These are phyloP conservation scores for Iris macrosiphon DNA, from an alignment of 106 monocot genomes.

Conservation along the genomic window DNA sequence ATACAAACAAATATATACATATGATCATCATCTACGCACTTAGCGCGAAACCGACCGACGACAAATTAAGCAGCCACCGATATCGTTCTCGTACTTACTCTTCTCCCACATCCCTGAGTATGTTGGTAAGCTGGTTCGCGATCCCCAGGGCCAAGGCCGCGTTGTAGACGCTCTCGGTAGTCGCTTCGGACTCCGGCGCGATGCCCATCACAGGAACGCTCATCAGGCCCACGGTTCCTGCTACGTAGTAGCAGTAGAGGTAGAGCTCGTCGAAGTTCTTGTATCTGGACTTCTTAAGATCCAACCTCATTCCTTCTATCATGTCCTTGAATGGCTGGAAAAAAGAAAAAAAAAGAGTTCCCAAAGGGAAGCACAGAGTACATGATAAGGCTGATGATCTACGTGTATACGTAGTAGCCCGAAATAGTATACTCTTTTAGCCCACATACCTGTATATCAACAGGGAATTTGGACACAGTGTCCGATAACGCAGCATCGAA, in stretches of 20 bases:
- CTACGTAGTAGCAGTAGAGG: conserved; percentile 58
- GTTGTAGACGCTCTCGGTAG: conserved; percentile 42
- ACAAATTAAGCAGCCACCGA: no score
- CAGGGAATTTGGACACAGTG: conserved; percentile 49
- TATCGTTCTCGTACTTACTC: no score
- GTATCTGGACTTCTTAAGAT: conserved; percentile 51
- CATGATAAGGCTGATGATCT: not conserved
- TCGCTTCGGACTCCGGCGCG: conserved; percentile 38
- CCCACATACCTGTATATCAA: conserved; percentile 82
- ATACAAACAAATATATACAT: no score
- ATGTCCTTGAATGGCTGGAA: conserved; percentile 54
- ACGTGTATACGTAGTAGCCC: not conserved
- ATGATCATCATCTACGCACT: no score
- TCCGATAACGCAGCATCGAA: conserved; percentile 71
- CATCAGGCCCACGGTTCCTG: conserved; percentile 59
- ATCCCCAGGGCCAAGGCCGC: conserved; percentile 42
- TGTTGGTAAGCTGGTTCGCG: conserved; percentile 56
- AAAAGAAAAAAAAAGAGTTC: not conserved
- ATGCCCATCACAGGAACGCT: conserved; percentile 62
- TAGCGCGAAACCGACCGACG: no score
- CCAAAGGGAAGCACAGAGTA: not conserved
- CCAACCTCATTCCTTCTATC: conserved; percentile 60
- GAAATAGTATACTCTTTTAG: no score
- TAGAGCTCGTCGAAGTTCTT: conserved; percentile 48
- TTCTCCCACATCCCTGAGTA: conserved; percentile 56